Percentiles rank a stretch among this genome's conserved stretches.
Conservation (phyloP, 495 filamentous ascomycete genomes). For the Pyrenula aspistea region DNA sequence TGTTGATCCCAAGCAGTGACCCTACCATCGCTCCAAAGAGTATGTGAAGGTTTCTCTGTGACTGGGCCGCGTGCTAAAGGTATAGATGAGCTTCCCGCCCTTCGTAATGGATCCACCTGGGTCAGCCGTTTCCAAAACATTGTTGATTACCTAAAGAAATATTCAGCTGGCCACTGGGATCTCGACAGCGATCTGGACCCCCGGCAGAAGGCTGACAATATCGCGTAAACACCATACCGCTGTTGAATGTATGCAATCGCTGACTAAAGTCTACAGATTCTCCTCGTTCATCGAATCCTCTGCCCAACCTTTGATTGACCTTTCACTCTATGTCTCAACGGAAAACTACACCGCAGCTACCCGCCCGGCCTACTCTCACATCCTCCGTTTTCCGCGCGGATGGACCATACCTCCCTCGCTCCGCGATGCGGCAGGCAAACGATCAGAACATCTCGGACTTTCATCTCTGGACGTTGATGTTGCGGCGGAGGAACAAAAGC, state of each 20-base stretch:
- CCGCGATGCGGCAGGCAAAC: slow-evolving; percentile 51
- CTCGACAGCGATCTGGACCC: slow-evolving; percentile 36
- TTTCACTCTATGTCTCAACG: slow-evolving; percentile 79
- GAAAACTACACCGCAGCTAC: slow-evolving; percentile 67
- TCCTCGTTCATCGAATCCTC: slow-evolving; percentile 52
- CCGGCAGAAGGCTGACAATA: slow-evolving; percentile 36
- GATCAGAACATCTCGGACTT: slow-evolving; percentile 66
- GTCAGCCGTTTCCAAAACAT: slow-evolving; percentile 64
- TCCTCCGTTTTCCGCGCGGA: slow-evolving; percentile 72
- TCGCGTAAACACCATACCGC: slow-evolving; percentile 37
- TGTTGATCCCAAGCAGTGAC: slow-evolving; percentile 63
- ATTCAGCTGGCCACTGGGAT: slow-evolving; percentile 39
- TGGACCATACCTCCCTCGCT: slow-evolving; percentile 63
- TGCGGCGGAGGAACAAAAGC: slow-evolving; percentile 30
- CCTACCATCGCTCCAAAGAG: slow-evolving; percentile 63
- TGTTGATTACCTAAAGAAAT: slow-evolving; percentile 51
- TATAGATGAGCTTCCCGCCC: slow-evolving; percentile 62
- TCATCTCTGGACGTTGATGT: slow-evolving; percentile 48
- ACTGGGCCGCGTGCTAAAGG: background rate
- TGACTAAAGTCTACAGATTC: slow-evolving; percentile 26
- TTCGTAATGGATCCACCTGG: slow-evolving; percentile 52
- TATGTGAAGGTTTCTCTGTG: slow-evolving; percentile 30
- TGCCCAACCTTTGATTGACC: slow-evolving; percentile 55
- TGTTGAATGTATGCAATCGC: slow-evolving; percentile 2
- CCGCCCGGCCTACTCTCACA: slow-evolving; percentile 58